A percentile compares a stretch with the other conserved stretches of the same genome.
Conservation (phyloP, 768 basidiomycete species). For the Collybia sordida region DNA sequence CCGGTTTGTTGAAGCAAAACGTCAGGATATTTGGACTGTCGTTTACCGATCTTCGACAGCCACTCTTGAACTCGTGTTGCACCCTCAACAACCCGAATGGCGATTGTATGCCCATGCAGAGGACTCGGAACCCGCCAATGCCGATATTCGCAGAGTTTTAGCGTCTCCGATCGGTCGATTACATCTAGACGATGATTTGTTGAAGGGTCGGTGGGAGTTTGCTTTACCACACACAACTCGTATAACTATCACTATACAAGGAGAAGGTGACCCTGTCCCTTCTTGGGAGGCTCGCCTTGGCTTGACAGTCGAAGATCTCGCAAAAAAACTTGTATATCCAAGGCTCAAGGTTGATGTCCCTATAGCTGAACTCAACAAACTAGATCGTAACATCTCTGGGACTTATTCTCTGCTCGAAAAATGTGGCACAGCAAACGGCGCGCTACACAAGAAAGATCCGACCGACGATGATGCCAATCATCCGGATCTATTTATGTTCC, state of each 20-base stretch:
- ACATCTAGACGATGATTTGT: constrained; percentile 52
- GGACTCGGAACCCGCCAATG: constrained; percentile 68
- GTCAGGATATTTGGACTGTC: constrained; percentile 86
- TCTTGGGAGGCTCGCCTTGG: constrained; percentile 87
- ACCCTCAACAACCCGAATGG: constrained; percentile 83
- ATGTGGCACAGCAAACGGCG: constrained; percentile 86
- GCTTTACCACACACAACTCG: constrained; percentile 63
- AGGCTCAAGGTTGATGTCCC: constrained; percentile 63
- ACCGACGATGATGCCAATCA: constrained; percentile 42
- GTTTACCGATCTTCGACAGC: constrained; percentile 74
- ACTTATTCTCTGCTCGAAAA: constrained; percentile 76
- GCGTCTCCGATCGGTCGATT: constrained; percentile 78
- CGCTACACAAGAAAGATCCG: constrained; percentile 67
- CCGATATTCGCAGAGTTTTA: constrained; percentile 73
- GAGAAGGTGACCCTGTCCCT: constrained; percentile 67
- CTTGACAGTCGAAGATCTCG: constrained; percentile 61
- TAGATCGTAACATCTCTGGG: constrained; percentile 85
- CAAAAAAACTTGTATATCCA: constrained; percentile 66
- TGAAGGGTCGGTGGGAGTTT: constrained; percentile 77
- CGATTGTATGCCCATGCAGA: constrained; percentile 75
- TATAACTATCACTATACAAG: constrained; percentile 62
- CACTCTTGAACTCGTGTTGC: constrained; percentile 71
- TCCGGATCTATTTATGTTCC: constrained; percentile 75
- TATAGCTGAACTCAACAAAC: constrained; percentile 36
- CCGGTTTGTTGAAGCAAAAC: constrained; percentile 81